These are phyloP conservation scores for Bipolaris sorokiniana DNA, from an alignment of 2,329 filamentous ascomycete genomes.

Conservation along the genomic window DNA sequence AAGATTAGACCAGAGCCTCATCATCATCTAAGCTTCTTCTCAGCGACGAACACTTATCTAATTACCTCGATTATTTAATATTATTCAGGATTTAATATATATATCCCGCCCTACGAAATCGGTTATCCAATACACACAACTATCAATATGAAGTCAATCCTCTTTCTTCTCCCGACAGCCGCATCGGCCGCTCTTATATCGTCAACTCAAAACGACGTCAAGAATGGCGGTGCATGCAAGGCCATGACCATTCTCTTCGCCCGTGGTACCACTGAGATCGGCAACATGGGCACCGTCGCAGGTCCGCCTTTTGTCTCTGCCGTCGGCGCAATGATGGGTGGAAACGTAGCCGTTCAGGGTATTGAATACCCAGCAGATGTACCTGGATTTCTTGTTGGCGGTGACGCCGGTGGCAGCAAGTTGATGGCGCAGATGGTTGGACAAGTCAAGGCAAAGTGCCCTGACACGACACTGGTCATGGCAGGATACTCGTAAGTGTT, in stretches of 20 bases:
- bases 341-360: constrained; percentile 60
- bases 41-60: too few relatives aligned
- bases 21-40: neutral
- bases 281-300: constrained; percentile 59
- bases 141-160: constrained; percentile 24
- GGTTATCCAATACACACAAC: neutral
- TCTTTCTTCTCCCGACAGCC: constrained; percentile 19
- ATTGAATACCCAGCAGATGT: constrained; percentile 59
- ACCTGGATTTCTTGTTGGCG: constrained; percentile 55
- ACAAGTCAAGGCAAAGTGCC: constrained; percentile 52
- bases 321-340: constrained; percentile 50
- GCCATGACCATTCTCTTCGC: constrained; percentile 62
- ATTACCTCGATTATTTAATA: too few relatives aligned
- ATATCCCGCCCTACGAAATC: neutral
- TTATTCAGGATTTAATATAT: too few relatives aligned
- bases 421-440: constrained; percentile 53
- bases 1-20: neutral
- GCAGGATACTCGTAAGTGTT: constrained; percentile 56
- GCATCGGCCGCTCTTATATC: constrained; percentile 29
- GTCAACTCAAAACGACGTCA: constrained; percentile 37
- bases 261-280: constrained; percentile 61
- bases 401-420: constrained; percentile 53
- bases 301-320: constrained; percentile 60
- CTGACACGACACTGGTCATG: constrained; percentile 55
- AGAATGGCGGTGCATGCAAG: constrained; percentile 47